These are phyloP conservation scores for Magnusiomyces ingens DNA, from an alignment of 1,139 yeast genomes.

Conservation along the genomic window DNA sequence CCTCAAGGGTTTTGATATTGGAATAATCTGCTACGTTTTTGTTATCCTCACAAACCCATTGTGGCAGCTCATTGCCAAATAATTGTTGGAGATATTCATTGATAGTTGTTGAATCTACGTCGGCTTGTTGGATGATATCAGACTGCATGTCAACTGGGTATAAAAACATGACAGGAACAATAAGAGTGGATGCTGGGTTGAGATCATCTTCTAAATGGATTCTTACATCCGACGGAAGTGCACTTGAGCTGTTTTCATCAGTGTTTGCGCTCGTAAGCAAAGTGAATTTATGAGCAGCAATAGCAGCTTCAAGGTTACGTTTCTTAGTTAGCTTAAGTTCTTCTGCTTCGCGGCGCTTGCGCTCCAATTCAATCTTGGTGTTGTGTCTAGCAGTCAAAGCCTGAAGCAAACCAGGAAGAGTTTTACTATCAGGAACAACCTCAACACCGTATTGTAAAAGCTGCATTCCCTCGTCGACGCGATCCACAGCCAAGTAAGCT, in stretches of 20 bases:
- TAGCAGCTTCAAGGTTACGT: constrained; percentile 36
- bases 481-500: constrained; percentile 65
- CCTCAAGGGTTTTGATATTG: constrained; percentile 51
- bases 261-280: constrained; percentile 18
- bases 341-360: constrained; percentile 33
- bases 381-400: constrained; percentile 32
- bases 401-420: constrained; percentile 35
- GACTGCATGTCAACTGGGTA: constrained; percentile 85
- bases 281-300: constrained; percentile 22
- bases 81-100: constrained; percentile 33
- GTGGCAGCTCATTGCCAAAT: constrained; percentile 47
- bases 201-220: constrained; percentile 57
- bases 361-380: constrained; percentile 23
- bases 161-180: constrained; percentile 71
- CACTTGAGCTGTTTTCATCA: constrained; percentile 7
- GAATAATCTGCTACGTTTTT: constrained; percentile 36
- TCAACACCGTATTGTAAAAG: constrained; percentile 55
- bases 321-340: constrained; percentile 28
- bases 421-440: constrained; percentile 54
- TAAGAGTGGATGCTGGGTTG: constrained; percentile 72
- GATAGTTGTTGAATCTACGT: constrained; percentile 58
- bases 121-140: constrained; percentile 65
- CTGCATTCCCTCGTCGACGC: constrained; percentile 64
- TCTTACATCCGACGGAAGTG: constrained; percentile 26
- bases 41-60: constrained; percentile 53